A percentile compares a stretch with the other conserved stretches of the same genome.
These are phyloP conservation scores for Pascua sp. DNA, from an alignment of 1,284 basidiomycete genomes.

Conservation along the genomic window DNA sequence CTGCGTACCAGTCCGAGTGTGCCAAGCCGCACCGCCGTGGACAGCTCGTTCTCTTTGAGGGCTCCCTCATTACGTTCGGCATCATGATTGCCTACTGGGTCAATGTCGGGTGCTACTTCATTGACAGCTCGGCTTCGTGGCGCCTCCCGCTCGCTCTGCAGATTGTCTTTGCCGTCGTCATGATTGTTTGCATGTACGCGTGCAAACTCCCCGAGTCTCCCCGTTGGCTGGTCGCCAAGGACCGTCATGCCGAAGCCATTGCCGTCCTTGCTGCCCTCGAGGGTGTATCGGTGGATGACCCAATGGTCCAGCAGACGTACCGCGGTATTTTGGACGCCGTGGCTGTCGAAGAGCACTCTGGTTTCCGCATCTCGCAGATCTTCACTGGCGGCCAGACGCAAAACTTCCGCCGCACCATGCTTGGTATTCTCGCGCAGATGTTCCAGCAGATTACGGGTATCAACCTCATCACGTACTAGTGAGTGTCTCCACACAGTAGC, in stretches of 20 bases:
- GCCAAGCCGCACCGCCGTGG: conserved; percentile 62
- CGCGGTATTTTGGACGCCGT: conserved; percentile 35
- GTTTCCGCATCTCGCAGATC: conserved; percentile 27
- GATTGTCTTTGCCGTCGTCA: conserved; percentile 53
- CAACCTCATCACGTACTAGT: conserved; percentile 31
- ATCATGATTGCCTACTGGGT: conserved; percentile 18
- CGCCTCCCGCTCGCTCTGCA: conserved; percentile 13
- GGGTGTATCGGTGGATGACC: conserved; percentile 24
- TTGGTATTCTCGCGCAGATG: conserved; percentile 46
- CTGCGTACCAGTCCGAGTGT: conserved; percentile 59
- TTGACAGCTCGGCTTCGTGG: conserved; percentile 4
- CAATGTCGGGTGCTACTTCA: conserved; percentile 11
- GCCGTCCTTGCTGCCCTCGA: conserved; percentile 23
- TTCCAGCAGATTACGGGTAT: conserved; percentile 50
- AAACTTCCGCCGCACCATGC: conserved; percentile 50
- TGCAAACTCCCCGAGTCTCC: conserved; percentile 55
- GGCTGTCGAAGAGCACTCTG: conserved; percentile 13
- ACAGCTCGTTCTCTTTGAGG: conserved; percentile 57
- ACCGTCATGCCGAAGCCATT: conserved; percentile 35
- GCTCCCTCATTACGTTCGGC: conserved; percentile 30
- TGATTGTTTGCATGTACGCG: conserved; percentile 55
- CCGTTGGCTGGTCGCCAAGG: conserved; percentile 49
- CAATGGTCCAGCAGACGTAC: conserved; percentile 25
- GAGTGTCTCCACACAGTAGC: background rate
- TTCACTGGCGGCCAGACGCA: conserved; percentile 48